Base-by-base conservation (phyloP, 768 basidiomycete species). In the Glaciozyma antarctica region DNA sequence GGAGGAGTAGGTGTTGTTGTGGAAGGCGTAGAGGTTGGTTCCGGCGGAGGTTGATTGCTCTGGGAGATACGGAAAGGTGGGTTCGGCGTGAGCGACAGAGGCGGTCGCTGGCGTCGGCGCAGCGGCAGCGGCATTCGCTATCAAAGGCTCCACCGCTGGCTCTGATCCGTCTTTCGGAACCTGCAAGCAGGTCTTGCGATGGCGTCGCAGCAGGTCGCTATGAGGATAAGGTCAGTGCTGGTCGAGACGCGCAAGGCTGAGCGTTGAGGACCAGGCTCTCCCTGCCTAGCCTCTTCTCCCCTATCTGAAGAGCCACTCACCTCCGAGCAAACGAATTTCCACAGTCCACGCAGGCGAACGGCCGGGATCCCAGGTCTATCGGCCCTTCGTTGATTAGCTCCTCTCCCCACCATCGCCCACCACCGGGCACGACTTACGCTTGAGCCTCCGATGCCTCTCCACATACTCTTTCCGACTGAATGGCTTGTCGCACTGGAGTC, bases 381-480 rank as follows among this genome's bases (percentile, higher is more conserved):
- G 38, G 7, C 22, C 13, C 10, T 17, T 22, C 17, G 4, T 5
- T 9, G 21, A 57, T 19, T 16, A 12, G 30, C 17, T 56, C 32
- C 32, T 38, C 5, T 24, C 54, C 19, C 30, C 32, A 1, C 32
- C 8, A 9, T 22, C 1, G 6, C 13, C n/a, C 17, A 22, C n/a
- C 38, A 24, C 21, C 54, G 5, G 55, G 3, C 21, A 2, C 9
- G 15, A 24, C 55, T 41, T 15, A 57, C 55, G 55, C n/a, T 38
- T 59, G 1, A 59, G n/a, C 9, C 58, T 45, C 3, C 45, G 19
- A 47, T 59, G 58, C 21, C 58, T 17, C 8, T 48, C 47, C 7
- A 49, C 48, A 21, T 59, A 59, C 32, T 59, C 58, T 17, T 48
- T 48, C 2, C 58, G 45, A 4, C 12, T 22, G 58, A 59, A 59